Conservation (phyloP, 2,329 filamentous ascomycete species). For the Alternaria atra region DNA sequence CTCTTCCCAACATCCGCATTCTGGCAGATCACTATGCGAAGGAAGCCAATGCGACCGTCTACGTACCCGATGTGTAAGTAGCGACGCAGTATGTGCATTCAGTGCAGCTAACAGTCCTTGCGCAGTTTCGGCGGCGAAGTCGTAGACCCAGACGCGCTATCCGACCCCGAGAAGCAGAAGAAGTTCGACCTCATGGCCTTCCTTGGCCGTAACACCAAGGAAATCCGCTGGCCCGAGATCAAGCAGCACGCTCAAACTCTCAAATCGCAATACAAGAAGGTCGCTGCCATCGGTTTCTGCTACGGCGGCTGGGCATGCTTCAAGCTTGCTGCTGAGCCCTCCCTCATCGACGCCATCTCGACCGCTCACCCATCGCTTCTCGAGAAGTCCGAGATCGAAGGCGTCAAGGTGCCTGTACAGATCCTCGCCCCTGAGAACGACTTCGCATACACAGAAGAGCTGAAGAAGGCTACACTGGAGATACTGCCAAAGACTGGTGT, state of each 20-base stretch:
- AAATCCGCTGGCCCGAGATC: slow-evolving; percentile 52
- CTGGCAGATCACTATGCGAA: slow-evolving; percentile 60
- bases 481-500: slow-evolving; percentile 41
- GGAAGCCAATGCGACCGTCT: slow-evolving; percentile 56
- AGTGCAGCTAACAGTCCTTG: not conserved
- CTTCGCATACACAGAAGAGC: slow-evolving; percentile 35
- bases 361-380: slow-evolving; percentile 43
- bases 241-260: slow-evolving; percentile 48
- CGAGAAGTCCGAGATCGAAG: slow-evolving; percentile 42
- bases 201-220: slow-evolving; percentile 49
- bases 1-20: slow-evolving; percentile 57
- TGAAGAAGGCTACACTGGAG: slow-evolving; percentile 42
- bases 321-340: slow-evolving; percentile 42
- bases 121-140: slow-evolving; percentile 46
- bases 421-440: slow-evolving; percentile 44
- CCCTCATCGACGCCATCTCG: slow-evolving; percentile 43
- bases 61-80: slow-evolving; percentile 56
- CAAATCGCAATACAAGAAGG: slow-evolving; percentile 50
- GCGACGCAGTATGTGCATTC: not conserved
- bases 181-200: slow-evolving; percentile 54
- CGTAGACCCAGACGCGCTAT: slow-evolving; percentile 35
- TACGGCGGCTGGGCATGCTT: slow-evolving; percentile 55
- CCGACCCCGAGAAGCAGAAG: slow-evolving; percentile 39
- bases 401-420: slow-evolving; percentile 44
- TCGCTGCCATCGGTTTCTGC: slow-evolving; percentile 60